Evolutionary conservation across 169 alveolate species (phyloP), one percentile per base, ranked within the genome.

Genomic region (Eimeria tenella): DNA sequence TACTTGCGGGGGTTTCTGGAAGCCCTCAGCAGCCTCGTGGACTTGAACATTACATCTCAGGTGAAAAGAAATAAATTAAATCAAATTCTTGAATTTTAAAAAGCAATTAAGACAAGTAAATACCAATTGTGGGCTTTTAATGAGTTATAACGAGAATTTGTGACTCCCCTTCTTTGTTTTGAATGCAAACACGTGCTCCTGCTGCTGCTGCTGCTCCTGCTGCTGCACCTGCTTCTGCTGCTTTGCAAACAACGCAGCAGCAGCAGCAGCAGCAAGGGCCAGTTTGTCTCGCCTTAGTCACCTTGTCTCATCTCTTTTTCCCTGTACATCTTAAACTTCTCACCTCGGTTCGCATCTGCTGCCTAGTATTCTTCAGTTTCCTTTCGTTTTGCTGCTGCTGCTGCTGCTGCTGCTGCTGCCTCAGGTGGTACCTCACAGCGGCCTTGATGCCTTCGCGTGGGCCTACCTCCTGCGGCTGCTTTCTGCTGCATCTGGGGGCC

Each of bases 361-460:
- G n/a, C n/a, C n/a, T n/a, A n/a, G n/a, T n/a, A n/a, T n/a, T n/a
- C n/a, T n/a, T n/a, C n/a, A n/a, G n/a, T n/a, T n/a, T n/a, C n/a
- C n/a, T n/a, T n/a, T n/a, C 62, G 25, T 23, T 31, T 31, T 74
- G 62, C 52, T 49, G 83, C 83, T 65, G 25, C 49, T 65, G 75
- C 11, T 23, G 79, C 79, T 23, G 87, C 68, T 49, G 68, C 60
- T 58, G 60, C 19, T 56, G 74, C 11, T 58, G 74, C 58, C 68
- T 71, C 90, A 82, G 90, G 90, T 82, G 52, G 90, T 82, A 60
- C 77, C 75, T 23, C 75, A 82, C 74, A 82, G 90, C 58, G 90
- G 90, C 65, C 90, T 82, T 5, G 75, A 25, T 8, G 77, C 55
- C 42, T 13, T 82, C 75, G 90, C 55, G 31, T 82, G 90, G 90